These are phyloP conservation scores for Globisporangium megalacanthum DNA, from an alignment of 352 stramenopile species.

Conservation along the genomic window DNA sequence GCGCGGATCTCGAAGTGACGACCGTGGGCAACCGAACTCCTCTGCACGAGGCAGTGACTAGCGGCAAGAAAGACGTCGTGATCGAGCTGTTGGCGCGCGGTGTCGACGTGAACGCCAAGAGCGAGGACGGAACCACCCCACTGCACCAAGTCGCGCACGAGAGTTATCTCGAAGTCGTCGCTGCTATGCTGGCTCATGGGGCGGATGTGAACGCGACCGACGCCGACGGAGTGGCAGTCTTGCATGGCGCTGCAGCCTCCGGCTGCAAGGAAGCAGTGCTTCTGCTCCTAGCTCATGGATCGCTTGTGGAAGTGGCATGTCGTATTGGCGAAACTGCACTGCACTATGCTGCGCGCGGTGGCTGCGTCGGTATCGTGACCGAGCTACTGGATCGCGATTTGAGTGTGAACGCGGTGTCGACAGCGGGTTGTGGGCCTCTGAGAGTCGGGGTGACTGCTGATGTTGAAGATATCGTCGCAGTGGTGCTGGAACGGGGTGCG, in stretches of 20 bases:
- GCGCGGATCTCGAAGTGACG: background rate
- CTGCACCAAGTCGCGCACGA: background rate
- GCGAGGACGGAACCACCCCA: background rate
- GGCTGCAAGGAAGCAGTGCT: background rate
- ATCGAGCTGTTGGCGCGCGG: background rate
- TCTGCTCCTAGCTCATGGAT: background rate
- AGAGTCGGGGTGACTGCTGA: background rate
- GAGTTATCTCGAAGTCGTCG: background rate
- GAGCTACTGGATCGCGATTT: background rate
- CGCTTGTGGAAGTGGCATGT: background rate
- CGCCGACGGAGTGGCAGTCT: too few species aligned
- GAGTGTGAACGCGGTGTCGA: background rate
- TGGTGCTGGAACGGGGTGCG: background rate
- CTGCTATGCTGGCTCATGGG: background rate
- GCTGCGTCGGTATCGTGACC: background rate
- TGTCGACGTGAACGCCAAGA: background rate
- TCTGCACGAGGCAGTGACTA: background rate
- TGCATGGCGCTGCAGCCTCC: background rate
- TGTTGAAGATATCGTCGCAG: background rate
- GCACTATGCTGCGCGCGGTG: too few species aligned
- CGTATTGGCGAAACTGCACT: too few species aligned
- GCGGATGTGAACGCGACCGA: background rate
- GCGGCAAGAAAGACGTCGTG: background rate
- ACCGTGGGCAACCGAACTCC: background rate
- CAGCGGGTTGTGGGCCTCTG: background rate